Conservation (phyloP, 345 rosid species). For the Populus deltoides region DNA sequence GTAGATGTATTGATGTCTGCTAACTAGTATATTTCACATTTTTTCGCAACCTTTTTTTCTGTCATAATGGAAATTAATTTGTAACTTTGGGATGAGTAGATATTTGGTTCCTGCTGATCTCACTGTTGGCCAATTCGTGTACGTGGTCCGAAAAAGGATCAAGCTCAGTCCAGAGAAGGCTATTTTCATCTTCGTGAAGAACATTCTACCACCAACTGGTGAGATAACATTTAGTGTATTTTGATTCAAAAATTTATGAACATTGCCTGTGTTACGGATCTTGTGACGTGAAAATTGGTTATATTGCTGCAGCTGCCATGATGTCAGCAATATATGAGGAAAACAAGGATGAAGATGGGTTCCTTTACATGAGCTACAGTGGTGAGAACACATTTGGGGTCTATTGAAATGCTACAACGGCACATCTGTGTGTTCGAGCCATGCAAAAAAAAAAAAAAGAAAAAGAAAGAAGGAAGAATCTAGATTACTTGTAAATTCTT, state of each 20-base stretch:
- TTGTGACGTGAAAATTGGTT: background rate
- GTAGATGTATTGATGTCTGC: background rate
- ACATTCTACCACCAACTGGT: conserved; percentile 75
- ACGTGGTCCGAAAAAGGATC: conserved; percentile 86
- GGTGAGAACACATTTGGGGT: conserved; percentile 94
- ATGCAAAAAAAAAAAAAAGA: conserved; percentile 3
- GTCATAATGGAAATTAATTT: background rate
- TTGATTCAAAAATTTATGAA: too few species aligned
- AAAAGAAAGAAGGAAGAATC: conserved; percentile 3
- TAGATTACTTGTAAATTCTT: conserved; percentile 38
- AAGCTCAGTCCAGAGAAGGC: conserved; percentile 86
- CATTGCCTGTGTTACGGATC: background rate
- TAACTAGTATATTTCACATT: background rate
- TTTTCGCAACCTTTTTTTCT: background rate
- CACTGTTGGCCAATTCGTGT: conserved; percentile 80
- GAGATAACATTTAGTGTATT: conserved; percentile 7
- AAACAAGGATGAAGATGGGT: conserved; percentile 95
- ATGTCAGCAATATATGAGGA: conserved; percentile 94
- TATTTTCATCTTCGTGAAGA: conserved; percentile 76
- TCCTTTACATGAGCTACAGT: conserved; percentile 97
- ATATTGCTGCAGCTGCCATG: conserved; percentile 63
- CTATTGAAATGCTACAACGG: conserved; percentile 23
- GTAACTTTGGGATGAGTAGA: conserved; percentile 28
- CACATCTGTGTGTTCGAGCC: conserved; percentile 15
- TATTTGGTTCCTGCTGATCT: conserved; percentile 84